Conservation (phyloP, 768 basidiomycete genomes). For the Russula griseocarnosa region DNA sequence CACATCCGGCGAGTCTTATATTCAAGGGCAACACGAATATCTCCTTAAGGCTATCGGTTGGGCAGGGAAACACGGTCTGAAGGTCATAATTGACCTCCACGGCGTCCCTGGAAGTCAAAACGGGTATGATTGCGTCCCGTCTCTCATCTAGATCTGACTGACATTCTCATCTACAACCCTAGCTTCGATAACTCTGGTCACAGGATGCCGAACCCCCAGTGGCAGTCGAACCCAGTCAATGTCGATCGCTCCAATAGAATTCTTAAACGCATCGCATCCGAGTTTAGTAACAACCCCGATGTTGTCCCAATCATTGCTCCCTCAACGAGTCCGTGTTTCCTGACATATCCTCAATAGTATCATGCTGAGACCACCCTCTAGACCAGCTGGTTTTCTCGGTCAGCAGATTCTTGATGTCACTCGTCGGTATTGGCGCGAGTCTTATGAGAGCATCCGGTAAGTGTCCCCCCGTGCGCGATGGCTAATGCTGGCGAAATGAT, state of each 20-base stretch:
- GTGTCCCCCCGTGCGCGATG: neutral
- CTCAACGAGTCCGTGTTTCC: conserved; percentile 61
- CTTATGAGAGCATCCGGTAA: conserved; percentile 70
- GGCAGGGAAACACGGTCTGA: conserved; percentile 67
- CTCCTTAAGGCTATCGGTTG: conserved; percentile 64
- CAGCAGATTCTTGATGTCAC: conserved; percentile 47
- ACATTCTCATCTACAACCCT: neutral
- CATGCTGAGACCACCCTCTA: conserved; percentile 32
- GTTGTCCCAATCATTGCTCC: conserved; percentile 66
- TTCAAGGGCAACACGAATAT: conserved; percentile 73
- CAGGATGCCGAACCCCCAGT: conserved; percentile 53
- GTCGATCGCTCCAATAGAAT: conserved; percentile 63
- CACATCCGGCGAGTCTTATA: conserved; percentile 69
- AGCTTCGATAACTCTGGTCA: conserved; percentile 88
- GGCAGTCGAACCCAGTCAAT: conserved; percentile 66
- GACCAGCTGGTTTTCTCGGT: conserved; percentile 68
- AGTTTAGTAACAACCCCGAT: conserved; percentile 50
- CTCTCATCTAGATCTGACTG: conserved; percentile 37
- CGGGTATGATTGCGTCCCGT: conserved; percentile 43
- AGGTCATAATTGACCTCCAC: conserved; percentile 71
- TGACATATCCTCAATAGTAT: neutral
- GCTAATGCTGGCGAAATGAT: neutral
- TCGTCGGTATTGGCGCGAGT: conserved; percentile 66
- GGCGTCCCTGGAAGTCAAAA: conserved; percentile 83
- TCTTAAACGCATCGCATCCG: conserved; percentile 57